These are phyloP conservation scores for Auricularia cornea DNA, from an alignment of 768 basidiomycete species.

Conservation along the genomic window DNA sequence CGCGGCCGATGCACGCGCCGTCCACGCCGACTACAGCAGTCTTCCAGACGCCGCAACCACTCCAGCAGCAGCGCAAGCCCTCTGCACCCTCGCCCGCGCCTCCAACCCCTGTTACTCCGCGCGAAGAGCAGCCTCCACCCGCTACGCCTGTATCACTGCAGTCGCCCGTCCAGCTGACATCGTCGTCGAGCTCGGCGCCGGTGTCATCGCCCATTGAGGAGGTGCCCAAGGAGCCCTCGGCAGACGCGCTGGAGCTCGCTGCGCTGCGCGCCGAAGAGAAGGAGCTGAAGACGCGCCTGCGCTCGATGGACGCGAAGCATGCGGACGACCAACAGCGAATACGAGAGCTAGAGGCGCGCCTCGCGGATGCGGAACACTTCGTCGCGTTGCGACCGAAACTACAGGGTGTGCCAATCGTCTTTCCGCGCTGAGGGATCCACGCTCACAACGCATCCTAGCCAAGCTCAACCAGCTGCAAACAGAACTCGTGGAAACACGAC, in stretches of 20 bases:
- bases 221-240: constrained; percentile 2
- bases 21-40: background rate
- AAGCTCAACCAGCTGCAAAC: constrained; percentile 76
- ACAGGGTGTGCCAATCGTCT: constrained; percentile 31
- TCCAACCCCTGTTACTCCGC: background rate
- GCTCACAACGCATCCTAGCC: constrained; percentile 26
- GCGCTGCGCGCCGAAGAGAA: constrained; percentile 42
- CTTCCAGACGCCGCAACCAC: background rate
- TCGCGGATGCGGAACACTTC: constrained; percentile 77
- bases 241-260: background rate
- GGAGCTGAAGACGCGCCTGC: constrained; percentile 74
- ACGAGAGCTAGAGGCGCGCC: constrained; percentile 76
- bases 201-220: constrained; percentile 3
- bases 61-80: background rate
- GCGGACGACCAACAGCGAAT: constrained; percentile 79
- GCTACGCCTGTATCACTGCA: constrained; percentile 1
- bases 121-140: background rate
- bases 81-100: background rate
- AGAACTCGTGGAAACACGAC: constrained; percentile 66
- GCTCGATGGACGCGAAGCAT: constrained; percentile 79
- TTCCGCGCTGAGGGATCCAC: background rate
- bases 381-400: constrained; percentile 81
- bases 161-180: constrained; percentile 3
- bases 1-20: constrained; percentile 38
- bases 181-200: background rate